Evolutionary conservation across 768 basidiomycete genomes (phyloP), one percentile per base, ranked within the genome.

Genomic region (Tulasnella sp.): DNA sequence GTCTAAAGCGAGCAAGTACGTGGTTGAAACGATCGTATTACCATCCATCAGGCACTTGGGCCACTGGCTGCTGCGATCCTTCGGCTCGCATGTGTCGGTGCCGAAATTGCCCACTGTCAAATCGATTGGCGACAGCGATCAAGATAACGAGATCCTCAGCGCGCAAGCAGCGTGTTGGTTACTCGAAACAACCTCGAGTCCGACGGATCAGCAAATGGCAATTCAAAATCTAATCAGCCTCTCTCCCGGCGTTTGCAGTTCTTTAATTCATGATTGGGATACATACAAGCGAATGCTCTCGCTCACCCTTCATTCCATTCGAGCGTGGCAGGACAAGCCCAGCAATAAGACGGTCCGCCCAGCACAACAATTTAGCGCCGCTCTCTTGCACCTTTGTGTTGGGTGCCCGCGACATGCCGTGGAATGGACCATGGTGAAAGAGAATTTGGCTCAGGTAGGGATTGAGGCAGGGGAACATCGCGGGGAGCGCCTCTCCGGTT

Each of bases 21-120:
- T 23, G 23, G 20, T 57, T 26, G 16, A 57, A 85, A 85, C 82
- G 13, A 44, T 44, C 55, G 55, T 20, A 9, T 1, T 57, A 57
- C 23, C 55, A 2, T 16, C 55, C 55, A 9, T 26, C 26, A 9
- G 9, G 23, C 55, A 20, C 9, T 23, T 26, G 55, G 23, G 1
- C 2, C 23, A 9, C 6, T 57, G 23, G 20, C 20, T 57, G 55
- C 9, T 20, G 55, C 15, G 26, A 18, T 20, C 2, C 4, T 26
- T 23, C 23, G 55, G 16, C 20, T 57, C 23, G 16, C 15, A 57
- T 9, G 55, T 18, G 23, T 57, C 26, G 16, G 9, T 23, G 20
- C 6, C 55, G 2, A 18, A 26, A 18, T 26, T 57, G 26, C 3
- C 55, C 9, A 26, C 55, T 57, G 1, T 16, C 55, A 57, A 20